Evolutionary conservation across 192 early-diverging fungal genomes (phyloP), one percentile per base, ranked within the genome.

Genomic region (Linnemannia zychae): DNA sequence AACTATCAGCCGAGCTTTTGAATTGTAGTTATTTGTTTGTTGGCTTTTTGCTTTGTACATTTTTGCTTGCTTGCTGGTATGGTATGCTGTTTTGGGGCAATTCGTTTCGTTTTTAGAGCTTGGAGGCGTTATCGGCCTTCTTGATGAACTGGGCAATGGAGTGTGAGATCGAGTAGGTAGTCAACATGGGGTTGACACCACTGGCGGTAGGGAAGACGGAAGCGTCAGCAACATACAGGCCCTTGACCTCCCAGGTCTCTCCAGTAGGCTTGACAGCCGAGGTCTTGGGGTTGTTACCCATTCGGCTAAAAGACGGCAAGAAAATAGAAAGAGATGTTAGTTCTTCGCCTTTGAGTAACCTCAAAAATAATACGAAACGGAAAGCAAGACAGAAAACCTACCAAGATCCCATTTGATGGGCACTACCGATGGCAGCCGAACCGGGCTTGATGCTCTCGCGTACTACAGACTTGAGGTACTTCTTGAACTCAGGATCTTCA

Each of bases 141-240:
- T 76, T 75, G 48, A 85, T 76, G 50, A 85, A 85, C n/a, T 85
- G 83, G n/a, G 83, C 83, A 34, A 85, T 85, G 12, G 83, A 85
- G 50, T 85, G 74, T 0, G 83, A 33, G 37, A 85, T 72, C 3
- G 83, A 79, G 63, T 76, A 79, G 31, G 83, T 85, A 3, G 83
- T 85, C 74, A 85, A 74, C 90, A 93, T 93, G 15, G 92, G 91
- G 71, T 94, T 93, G 71, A 96, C 95, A 82, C 96, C 96, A 71
- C 85, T 89, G 1, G 95, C 90, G 5, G 94, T 93, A 7, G 96
- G 94, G 79, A 96, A 94, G 40, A 94, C 33, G 18, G 90, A 92
- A 1, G 94, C 92, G 80, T 96, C 95, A 18, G 92, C 91, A 2
- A 96, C 93, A 81, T 93, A 96, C 37, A 96, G 88, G 40, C 90